These are phyloP conservation scores for Fabrea salina DNA, from an alignment of 169 alveolate species.

Conservation along the genomic window DNA sequence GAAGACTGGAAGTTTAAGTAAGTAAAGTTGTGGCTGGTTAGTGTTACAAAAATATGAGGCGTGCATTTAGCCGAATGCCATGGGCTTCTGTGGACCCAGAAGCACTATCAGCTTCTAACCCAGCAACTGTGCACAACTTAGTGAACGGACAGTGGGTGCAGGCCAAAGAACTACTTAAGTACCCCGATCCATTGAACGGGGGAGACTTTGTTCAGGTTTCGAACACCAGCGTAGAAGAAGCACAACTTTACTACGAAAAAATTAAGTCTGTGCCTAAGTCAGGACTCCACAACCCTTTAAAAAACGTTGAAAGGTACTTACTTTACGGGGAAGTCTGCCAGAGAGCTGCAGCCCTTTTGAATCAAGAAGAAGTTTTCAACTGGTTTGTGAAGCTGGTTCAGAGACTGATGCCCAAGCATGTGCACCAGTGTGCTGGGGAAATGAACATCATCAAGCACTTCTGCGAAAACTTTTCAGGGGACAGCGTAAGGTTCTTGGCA, in stretches of 20 bases:
- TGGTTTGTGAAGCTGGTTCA: constrained; percentile 64
- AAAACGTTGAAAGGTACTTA: constrained; percentile 74
- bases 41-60: too few species aligned
- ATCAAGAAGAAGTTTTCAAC: constrained; percentile 60
- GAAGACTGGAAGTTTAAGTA: too few species aligned
- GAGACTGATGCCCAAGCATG: constrained; percentile 75
- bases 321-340: constrained; percentile 75
- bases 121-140: constrained; percentile 45
- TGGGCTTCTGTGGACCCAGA: constrained; percentile 55
- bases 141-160: constrained; percentile 64
- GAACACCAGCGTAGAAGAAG: constrained; percentile 50
- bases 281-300: constrained; percentile 87
- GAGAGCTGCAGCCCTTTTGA: constrained; percentile 62
- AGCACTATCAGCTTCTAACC: neutral
- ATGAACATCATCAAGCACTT: constrained; percentile 68
- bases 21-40: too few species aligned
- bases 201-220: constrained; percentile 45
- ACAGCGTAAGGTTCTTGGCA: constrained; percentile 60
- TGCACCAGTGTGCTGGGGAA: constrained; percentile 77
- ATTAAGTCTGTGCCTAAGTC: constrained; percentile 50
- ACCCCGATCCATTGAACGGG: constrained; percentile 72
- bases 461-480: constrained; percentile 85
- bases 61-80: too few species aligned
- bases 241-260: constrained; percentile 39
- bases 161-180: constrained; percentile 32